These are phyloP conservation scores for Cnidoscolus chayamansa DNA, from an alignment of 441 rosid genomes.

Conservation along the genomic window DNA sequence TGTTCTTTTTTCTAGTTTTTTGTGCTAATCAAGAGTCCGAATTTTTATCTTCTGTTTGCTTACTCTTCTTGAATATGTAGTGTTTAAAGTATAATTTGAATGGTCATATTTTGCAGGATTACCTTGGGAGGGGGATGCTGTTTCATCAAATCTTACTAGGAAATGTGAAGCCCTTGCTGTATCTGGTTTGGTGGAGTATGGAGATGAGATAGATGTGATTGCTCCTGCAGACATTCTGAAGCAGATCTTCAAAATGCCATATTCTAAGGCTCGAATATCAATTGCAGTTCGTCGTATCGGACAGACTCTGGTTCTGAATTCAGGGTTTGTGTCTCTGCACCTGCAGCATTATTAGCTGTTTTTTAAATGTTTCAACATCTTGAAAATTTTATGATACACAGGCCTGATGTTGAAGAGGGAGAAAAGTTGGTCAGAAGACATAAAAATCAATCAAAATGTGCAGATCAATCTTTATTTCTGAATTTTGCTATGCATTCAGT, in stretches of 20 bases:
- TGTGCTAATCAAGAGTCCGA: neutral
- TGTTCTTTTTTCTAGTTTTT: neutral
- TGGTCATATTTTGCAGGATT: constrained; percentile 45
- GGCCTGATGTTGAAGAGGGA: constrained; percentile 93
- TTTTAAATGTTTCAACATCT: constrained; percentile 17
- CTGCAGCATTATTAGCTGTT: neutral
- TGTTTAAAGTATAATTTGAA: constrained; percentile 15
- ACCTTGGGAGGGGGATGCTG: constrained; percentile 57
- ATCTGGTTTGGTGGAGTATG: constrained; percentile 84
- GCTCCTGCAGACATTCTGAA: constrained; percentile 88
- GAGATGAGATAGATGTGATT: constrained; percentile 90
- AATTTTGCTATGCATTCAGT: constrained; percentile 99
- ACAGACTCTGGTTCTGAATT: constrained; percentile 83
- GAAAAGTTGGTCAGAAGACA: constrained; percentile 81
- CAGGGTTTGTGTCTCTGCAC: constrained; percentile 53
- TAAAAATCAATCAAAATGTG: constrained; percentile 68
- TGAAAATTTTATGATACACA: constrained; percentile 31
- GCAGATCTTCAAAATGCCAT: constrained; percentile 94
- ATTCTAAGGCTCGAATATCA: constrained; percentile 86
- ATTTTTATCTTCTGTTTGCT: neutral
- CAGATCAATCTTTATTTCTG: constrained; percentile 77
- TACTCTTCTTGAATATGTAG: constrained; percentile 17
- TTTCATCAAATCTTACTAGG: constrained; percentile 60
- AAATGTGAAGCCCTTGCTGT: constrained; percentile 93
- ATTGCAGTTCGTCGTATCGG: constrained; percentile 91